Evolutionary conservation across 805 yeast genomes (phyloP).

Genomic region (Lipomyces sp.): DNA sequence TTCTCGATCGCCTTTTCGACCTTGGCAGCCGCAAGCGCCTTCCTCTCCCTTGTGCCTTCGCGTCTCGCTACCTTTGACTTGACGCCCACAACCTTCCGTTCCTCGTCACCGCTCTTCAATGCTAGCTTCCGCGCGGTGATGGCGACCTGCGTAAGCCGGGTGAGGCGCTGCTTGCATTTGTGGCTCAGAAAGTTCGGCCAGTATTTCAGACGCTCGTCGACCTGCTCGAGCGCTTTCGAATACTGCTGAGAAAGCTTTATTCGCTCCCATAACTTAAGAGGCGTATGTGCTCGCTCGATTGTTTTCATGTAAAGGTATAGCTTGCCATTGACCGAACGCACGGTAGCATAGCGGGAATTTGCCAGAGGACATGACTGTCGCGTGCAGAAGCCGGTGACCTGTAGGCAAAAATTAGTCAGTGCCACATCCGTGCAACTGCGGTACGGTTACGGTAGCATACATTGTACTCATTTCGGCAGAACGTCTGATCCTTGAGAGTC

Average conservation of each 20-base stretch:
- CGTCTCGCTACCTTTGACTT: constrained; percentile 93
- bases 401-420: background rate
- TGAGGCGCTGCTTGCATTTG: constrained; percentile 93
- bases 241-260: constrained; percentile 87
- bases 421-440: too few species aligned
- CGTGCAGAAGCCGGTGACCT: constrained; percentile 79
- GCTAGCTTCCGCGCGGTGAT: constrained; percentile 93
- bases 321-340: constrained; percentile 73
- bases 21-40: constrained; percentile 94
- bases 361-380: constrained; percentile 97
- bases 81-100: constrained; percentile 87
- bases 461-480: constrained; percentile 94
- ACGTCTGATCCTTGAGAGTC: constrained; percentile 82
- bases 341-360: constrained; percentile 86
- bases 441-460: too few species aligned
- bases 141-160: constrained; percentile 91
- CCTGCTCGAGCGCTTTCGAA: constrained; percentile 79
- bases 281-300: constrained; percentile 95
- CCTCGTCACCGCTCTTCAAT: constrained; percentile 65
- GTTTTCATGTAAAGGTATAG: constrained; percentile 91
- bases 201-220: constrained; percentile 80
- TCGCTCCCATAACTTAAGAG: constrained; percentile 92
- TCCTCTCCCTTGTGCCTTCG: constrained; percentile 91
- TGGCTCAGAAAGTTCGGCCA: constrained; percentile 92
- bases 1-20: constrained; percentile 95